Evolutionary conservation across 23 red algal species (phyloP).

Genomic region (Gracilaria caudata): DNA sequence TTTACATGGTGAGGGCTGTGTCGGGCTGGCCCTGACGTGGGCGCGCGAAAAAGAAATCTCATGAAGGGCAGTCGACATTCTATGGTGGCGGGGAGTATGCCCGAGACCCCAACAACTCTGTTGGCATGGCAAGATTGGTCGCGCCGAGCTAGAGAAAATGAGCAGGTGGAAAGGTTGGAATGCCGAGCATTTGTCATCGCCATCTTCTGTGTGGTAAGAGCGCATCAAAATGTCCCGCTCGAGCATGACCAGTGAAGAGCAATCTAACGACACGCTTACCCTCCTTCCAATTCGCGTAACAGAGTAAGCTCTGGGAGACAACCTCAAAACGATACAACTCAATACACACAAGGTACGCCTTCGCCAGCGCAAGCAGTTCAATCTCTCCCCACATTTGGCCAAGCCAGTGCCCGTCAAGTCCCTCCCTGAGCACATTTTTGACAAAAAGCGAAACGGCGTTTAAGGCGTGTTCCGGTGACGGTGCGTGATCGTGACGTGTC

Average conservation of each 20-base stretch:
- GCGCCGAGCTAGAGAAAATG: too few relatives aligned
- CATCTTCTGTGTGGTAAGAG: slow-evolving; percentile 16
- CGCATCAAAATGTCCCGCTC: slow-evolving; percentile 62
- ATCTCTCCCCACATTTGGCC: slow-evolving; percentile 75
- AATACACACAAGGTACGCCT: slow-evolving; percentile 40
- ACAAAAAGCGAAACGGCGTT: slow-evolving; percentile 31
- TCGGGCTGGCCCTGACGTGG: too few relatives aligned
- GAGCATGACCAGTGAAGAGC: slow-evolving; percentile 58
- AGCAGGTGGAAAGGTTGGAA: neutral
- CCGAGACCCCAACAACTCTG: too few relatives aligned
- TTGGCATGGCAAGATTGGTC: too few relatives aligned
- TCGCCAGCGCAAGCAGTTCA: slow-evolving; percentile 64
- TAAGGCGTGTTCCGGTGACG: neutral
- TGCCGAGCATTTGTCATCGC: neutral
- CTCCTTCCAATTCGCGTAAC: slow-evolving; percentile 33
- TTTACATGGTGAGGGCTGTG: too few relatives aligned
- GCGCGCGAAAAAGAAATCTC: too few relatives aligned
- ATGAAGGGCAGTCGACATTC: too few relatives aligned
- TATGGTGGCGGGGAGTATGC: too few relatives aligned
- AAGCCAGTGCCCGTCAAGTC: slow-evolving; percentile 76
- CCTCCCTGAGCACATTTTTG: slow-evolving; percentile 33
- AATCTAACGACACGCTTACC: slow-evolving; percentile 44
- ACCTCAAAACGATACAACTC: slow-evolving; percentile 74
- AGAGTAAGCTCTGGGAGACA: slow-evolving; percentile 24
- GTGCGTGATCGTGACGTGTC: neutral